Evolutionary conservation across 2,329 filamentous ascomycete species (phyloP).

Genomic region (Penicillium brasilianum): DNA sequence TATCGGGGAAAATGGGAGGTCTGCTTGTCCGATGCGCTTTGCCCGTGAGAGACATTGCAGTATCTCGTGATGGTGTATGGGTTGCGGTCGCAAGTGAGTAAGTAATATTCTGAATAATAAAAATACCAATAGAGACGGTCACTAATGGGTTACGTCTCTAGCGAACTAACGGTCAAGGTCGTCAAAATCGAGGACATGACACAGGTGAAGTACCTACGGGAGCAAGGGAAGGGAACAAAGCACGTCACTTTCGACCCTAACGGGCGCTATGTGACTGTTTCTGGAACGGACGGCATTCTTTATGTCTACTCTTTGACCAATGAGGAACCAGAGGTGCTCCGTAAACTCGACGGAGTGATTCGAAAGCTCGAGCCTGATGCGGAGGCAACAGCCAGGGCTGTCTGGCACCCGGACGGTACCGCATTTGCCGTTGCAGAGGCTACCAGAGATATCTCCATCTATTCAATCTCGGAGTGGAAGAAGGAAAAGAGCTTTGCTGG

Average conservation of each 20-base stretch:
- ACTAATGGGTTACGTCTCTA: conserved; percentile 33
- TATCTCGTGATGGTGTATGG: conserved; percentile 83
- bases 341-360: conserved; percentile 85
- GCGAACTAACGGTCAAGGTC: conserved; percentile 86
- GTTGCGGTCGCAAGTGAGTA: conserved; percentile 93
- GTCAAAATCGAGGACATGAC: conserved; percentile 81
- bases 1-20: conserved; percentile 70
- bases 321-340: conserved; percentile 79
- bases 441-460: conserved; percentile 80
- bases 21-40: conserved; percentile 84
- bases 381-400: conserved; percentile 73
- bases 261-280: conserved; percentile 75
- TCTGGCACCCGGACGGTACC: conserved; percentile 94
- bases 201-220: conserved; percentile 75
- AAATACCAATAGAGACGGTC: too few species aligned
- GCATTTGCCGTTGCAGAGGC: conserved; percentile 86
- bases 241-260: conserved; percentile 86
- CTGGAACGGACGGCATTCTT: conserved; percentile 84
- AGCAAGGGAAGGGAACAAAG: conserved; percentile 86
- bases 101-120: conserved; percentile 33
- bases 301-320: conserved; percentile 86
- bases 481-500: conserved; percentile 78
- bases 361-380: conserved; percentile 76
- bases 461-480: conserved; percentile 90
- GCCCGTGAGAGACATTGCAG: conserved; percentile 81